These are phyloP conservation scores for Pleurotus eryngii DNA, from an alignment of 768 basidiomycete species.

Conservation along the genomic window DNA sequence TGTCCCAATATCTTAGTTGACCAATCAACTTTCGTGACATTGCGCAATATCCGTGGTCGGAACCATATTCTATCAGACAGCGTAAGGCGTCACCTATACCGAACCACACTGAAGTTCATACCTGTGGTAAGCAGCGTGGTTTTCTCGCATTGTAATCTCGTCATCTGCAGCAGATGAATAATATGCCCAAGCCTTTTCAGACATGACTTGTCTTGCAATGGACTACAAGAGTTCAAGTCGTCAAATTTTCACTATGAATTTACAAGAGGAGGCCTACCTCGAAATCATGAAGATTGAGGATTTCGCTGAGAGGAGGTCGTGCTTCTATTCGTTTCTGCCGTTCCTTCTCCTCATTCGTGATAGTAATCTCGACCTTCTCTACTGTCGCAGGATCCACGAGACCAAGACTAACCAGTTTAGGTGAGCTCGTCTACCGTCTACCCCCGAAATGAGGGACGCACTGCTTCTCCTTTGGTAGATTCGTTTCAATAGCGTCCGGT, in stretches of 20 bases:
- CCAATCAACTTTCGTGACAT: constrained; percentile 85
- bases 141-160: constrained; percentile 87
- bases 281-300: constrained; percentile 92
- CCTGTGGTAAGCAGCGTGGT: constrained; percentile 91
- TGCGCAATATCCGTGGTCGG: constrained; percentile 78
- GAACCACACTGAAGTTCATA: constrained; percentile 18
- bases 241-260: too few species aligned
- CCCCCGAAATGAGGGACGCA: constrained; percentile 25
- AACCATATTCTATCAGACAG: constrained; percentile 71
- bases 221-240: constrained; percentile 38
- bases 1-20: constrained; percentile 81
- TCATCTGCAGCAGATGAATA: constrained; percentile 97
- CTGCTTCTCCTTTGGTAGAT: constrained; percentile 83
- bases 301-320: constrained; percentile 71
- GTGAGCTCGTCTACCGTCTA: not conserved
- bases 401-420: constrained; percentile 52
- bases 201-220: constrained; percentile 78
- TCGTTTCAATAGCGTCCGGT: constrained; percentile 72
- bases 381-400: constrained; percentile 67
- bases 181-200: constrained; percentile 92
- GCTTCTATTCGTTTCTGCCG: constrained; percentile 58
- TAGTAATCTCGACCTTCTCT: constrained; percentile 54
- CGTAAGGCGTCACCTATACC: not conserved
- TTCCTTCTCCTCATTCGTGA: constrained; percentile 70
- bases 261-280: constrained; percentile 48